Evolutionary conservation across 2,329 filamentous ascomycete genomes (phyloP), one percentile per base, ranked within the genome.

Genomic region (Colletotrichum ledebouriae): DNA sequence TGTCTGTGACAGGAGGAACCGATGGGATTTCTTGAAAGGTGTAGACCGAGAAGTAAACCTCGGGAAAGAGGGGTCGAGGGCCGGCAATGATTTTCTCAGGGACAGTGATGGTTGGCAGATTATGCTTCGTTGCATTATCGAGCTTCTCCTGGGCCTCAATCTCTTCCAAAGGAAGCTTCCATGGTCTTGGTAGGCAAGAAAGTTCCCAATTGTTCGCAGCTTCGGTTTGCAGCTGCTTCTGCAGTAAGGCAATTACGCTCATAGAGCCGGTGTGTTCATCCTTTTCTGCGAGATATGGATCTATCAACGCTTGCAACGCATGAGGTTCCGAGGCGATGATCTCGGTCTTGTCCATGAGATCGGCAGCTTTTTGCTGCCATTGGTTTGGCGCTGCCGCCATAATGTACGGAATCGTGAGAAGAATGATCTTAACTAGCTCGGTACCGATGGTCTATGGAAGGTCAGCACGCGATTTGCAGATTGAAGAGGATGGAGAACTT

Each of bases 361-460:
- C 90, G 1, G 87, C 85, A 2, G 94, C 94, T 75, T 92, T 92
- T 72, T 92, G 86, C 73, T 91, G 89, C 75, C 92, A 90, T 57
- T 89, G 88, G 3, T 86, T 84, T 3, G 92, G 91, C 0, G 90
- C 88, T 3, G 92, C 89, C 10, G 90, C 88, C 86, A 97, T 90
- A 62, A 94, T 85, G 78, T 98, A 99, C 0, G 96, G 95, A 67
- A 99, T 92, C 0, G 95, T 97, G 56, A 98, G 88, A 50, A 98
- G 88, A 72, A 99, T 98, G 73, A 98, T 94, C 81, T 98, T 98
- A 78, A 98, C 94, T 39, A 99, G 87, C 81, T 98, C 96, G 47
- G 97, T 90, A 56, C 89, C 89, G 71, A 91, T 87, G 0, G 87
- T 90, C 87, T 90, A 64, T 12, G 13, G 59, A 60, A 33, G 41